These are phyloP conservation scores for Leishmania tarentolae DNA, from an alignment of 208 protist genomes.

Conservation along the genomic window DNA sequence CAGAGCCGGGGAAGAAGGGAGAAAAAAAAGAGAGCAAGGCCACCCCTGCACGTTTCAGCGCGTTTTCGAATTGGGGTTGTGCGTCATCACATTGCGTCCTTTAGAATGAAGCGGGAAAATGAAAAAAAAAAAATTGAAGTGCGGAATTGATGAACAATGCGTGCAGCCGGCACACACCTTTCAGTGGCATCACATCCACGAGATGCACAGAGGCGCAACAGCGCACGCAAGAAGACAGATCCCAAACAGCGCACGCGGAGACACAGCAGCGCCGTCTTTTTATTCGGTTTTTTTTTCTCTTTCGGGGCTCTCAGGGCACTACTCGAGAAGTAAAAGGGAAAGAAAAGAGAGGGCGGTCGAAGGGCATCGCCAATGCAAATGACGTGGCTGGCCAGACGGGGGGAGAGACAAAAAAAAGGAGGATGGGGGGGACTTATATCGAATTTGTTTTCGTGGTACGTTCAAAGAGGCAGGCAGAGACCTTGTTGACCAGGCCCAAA, in stretches of 20 bases:
- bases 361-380: not conserved
- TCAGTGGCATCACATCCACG: not conserved
- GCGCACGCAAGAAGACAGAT: not conserved
- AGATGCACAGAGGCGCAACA: not conserved
- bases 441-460: not conserved
- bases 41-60: not conserved
- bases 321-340: not conserved
- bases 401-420: not conserved
- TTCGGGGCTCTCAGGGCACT: not conserved
- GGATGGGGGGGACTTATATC: too few species aligned
- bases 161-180: not conserved
- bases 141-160: not conserved
- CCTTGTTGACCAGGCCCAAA: not conserved
- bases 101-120: not conserved
- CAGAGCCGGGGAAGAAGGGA: not conserved
- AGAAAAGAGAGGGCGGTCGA: not conserved
- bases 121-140: not conserved
- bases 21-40: slow-evolving; percentile 12
- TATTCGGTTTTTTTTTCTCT: not conserved
- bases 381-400: not conserved
- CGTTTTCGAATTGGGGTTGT: not conserved
- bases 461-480: not conserved
- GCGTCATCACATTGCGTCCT: too few species aligned
- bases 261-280: not conserved
- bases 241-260: not conserved